Conservation (phyloP, 2,329 filamentous ascomycete species). For the Paecilomyces niveus region DNA sequence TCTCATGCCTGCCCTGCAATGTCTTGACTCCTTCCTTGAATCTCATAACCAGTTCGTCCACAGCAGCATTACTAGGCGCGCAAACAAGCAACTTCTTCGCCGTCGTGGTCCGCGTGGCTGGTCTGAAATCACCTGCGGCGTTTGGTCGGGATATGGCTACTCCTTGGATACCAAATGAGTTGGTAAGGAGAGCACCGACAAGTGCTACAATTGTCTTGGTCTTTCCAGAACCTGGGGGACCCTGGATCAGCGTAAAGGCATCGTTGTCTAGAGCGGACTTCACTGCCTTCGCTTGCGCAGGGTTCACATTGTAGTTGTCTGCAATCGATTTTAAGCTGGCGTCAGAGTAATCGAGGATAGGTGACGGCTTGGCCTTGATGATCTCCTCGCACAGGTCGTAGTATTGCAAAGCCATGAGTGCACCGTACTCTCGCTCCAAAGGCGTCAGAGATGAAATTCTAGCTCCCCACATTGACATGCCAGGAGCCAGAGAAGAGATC, state of each 20-base stretch:
- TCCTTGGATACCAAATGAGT: conserved; percentile 44
- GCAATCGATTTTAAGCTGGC: conserved; percentile 63
- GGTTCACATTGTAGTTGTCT: conserved; percentile 75
- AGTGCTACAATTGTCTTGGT: conserved; percentile 98
- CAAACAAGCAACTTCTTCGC: conserved; percentile 89
- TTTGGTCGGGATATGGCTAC: conserved; percentile 41
- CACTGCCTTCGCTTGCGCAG: conserved; percentile 83
- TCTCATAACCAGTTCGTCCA: conserved; percentile 90
- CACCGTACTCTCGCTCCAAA: conserved; percentile 90
- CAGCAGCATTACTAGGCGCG: conserved; percentile 96
- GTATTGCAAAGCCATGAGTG: conserved; percentile 82
- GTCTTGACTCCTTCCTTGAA: conserved; percentile 83
- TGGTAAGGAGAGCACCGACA: conserved; percentile 75
- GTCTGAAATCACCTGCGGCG: conserved; percentile 27
- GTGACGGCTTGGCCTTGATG: conserved; percentile 79
- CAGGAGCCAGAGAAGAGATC: conserved; percentile 60
- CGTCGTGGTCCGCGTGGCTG: conserved; percentile 26
- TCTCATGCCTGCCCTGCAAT: conserved; percentile 61
- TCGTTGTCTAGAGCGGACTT: conserved; percentile 91
- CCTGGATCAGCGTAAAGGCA: conserved; percentile 93
- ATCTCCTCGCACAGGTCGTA: conserved; percentile 96
- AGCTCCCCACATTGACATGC: conserved; percentile 62
- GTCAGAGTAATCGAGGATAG: conserved; percentile 72
- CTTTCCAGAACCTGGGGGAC: conserved; percentile 92
- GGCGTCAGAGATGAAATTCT: conserved; percentile 92